Evolutionary conservation across 306 rosid genomes (phyloP), one percentile per base, ranked within the genome.

Genomic region (Citrullus mucosospermus): DNA sequence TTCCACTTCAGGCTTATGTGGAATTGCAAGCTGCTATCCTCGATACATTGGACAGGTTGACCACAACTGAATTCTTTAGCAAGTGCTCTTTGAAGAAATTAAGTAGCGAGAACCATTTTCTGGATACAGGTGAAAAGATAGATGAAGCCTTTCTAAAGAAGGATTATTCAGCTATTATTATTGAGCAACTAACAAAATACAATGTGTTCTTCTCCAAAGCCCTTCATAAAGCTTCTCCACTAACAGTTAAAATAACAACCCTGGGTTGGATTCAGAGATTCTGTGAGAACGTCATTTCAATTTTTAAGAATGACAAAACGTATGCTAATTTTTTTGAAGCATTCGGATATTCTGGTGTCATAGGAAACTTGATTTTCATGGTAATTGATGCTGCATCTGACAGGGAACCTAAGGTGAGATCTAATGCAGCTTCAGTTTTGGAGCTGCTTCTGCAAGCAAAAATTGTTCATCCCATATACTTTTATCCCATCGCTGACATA

Each of bases 321-420:
- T 80, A 82, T 57, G 76, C 59, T 77, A 79, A 86, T 79, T 82
- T 86, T 78, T 79, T 80, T 75, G 90, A 88, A 81, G 80, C 86
- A 57, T 81, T 81, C 20, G 86, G 86, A 76, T 81, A 85, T 81
- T 82, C 80, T 75, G 86, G 87, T 75, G 82, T 87, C 50, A 76
- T 90, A 78, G 87, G 84, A 83, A 89, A 83, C 83, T 60, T 93
- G 80, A 77, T 92, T 82, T 83, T 81, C 87, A 85, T 97, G 77
- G 82, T 93, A 81, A 83, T 91, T 80, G 89, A 86, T 83, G 88
- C 92, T 76, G 80, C 97, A 61, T 85, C 86, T 75, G 97, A 90
- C 84, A 85, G 90, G 88, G 98, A 93, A 80, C 88, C 96, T 28
- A 89, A 88, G 83, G 94, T 93, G 77, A 90, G 98, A 87, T 85